Evolutionary conservation across 768 basidiomycete genomes (phyloP), one percentile per base, ranked within the genome.

Genomic region (Boletus insuetus): DNA sequence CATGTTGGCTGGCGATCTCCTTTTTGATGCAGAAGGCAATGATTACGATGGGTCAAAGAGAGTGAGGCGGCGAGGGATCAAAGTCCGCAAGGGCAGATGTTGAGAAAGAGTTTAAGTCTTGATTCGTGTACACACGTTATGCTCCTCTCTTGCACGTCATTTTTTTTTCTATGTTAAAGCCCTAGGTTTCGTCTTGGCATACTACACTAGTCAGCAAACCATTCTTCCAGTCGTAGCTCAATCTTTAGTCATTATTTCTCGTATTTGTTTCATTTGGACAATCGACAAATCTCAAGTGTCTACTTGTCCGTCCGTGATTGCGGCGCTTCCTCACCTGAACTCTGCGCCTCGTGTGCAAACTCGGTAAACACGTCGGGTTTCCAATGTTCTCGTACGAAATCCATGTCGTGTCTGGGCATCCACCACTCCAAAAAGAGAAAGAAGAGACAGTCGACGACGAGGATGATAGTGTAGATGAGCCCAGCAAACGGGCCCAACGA

Each of bases 381-480:
- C 89, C 90, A 92, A 49, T 83, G 76, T 51, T 75, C 75, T 26
- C 78, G 73, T 0, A 92, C 94, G 59, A 82, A 84, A 69, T 96
- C 91, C 49, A 97, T 73, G 53, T 85, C 77, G 20, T 87, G 82
- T 44, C 86, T 75, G 0, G 96, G 96, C 66, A 85, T 80, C 77
- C 84, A 85, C 85, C 84, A 90, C 63, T 97, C 93, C 4, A 99
- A 76, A 46, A 91, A 75, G 60, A 85, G 64, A 68, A 92, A 94
- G 71, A 97, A 96, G 9, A 96, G 69, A 66, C 92, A 93, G 63
- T 94, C 88, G 1, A 98, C 91, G 29, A 94, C 77, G 40, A 97
- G 74, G 39, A 98, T 98, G 59, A 87, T 83, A 10, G 89, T 86
- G 64, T 93, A 89, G 42, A 98, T 97, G 2, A 84, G 83, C 0